Evolutionary conservation across 495 filamentous ascomycete genomes (phyloP).

Genomic region (Parathielavia hyrcaniae): DNA sequence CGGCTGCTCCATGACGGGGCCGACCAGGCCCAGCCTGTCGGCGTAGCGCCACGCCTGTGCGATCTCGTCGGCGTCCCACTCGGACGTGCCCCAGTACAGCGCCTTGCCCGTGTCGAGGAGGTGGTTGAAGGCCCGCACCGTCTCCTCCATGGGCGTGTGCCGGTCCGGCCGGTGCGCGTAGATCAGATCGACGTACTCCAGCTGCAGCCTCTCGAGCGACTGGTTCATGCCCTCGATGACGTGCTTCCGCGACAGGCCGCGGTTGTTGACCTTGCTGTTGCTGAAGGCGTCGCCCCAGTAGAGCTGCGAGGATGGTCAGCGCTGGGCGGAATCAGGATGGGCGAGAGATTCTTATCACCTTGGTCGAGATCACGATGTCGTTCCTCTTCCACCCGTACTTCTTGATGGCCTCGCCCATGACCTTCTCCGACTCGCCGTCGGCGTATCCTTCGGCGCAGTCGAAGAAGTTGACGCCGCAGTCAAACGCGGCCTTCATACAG

Average conservation of each 20-base stretch:
- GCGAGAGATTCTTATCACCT: too few relatives aligned
- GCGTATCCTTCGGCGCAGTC: conserved; percentile 46
- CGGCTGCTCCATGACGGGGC: conserved; percentile 51
- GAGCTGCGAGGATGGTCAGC: conserved; percentile 25
- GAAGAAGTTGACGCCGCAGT: conserved; percentile 60
- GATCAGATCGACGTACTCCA: conserved; percentile 65
- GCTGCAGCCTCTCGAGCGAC: conserved; percentile 57
- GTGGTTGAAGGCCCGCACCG: conserved; percentile 68
- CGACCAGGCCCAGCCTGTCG: conserved; percentile 52
- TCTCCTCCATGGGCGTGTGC: conserved; percentile 69
- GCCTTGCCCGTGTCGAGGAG: conserved; percentile 60
- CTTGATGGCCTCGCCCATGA: conserved; percentile 54
- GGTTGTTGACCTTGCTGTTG: conserved; percentile 45
- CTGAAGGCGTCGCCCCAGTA: conserved; percentile 59
- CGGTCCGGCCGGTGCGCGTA: conserved; percentile 71
- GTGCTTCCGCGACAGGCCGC: conserved; percentile 66
- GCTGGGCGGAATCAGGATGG: too few relatives aligned
- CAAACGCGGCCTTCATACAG: conserved; percentile 65
- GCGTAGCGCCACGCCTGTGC: conserved; percentile 49
- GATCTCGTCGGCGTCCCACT: conserved; percentile 53
- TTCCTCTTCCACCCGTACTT: conserved; percentile 58
- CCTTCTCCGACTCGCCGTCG: conserved; percentile 50
- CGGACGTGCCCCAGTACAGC: conserved; percentile 63
- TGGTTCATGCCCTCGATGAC: conserved; percentile 59
- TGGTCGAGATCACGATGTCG: conserved; percentile 67